phyloP scores from a whole-genome alignment of 2,329 filamentous ascomycete genomes.

The Pestalotiopsis sp. region DNA sequence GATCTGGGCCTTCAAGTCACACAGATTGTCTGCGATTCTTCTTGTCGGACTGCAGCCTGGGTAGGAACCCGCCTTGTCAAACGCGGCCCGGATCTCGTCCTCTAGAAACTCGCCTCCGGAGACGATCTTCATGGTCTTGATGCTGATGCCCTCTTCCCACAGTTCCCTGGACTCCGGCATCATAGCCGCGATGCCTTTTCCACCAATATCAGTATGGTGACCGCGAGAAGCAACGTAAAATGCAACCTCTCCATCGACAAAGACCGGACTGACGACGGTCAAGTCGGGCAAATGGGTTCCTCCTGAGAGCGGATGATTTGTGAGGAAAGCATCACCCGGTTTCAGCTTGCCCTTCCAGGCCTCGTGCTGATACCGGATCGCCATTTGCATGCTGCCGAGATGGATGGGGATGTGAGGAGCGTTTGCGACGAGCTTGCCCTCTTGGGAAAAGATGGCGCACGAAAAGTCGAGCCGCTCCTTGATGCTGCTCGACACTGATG shows the following conservation, averaged over 20 bases:
- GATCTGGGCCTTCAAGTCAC: conserved; percentile 44
- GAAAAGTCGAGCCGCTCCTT: conserved; percentile 81
- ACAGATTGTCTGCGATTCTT: conserved; percentile 41
- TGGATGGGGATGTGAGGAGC: conserved; percentile 76
- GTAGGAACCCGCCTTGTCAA: conserved; percentile 32
- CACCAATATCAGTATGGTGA: conserved; percentile 32
- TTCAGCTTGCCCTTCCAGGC: conserved; percentile 73
- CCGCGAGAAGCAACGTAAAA: conserved; percentile 21
- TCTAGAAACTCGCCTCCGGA: conserved; percentile 36
- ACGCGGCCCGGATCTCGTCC: conserved; percentile 28
- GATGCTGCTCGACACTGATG: conserved; percentile 75
- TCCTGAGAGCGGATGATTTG: conserved; percentile 51
- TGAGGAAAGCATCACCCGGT: conserved; percentile 74
- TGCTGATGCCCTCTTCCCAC: conserved; percentile 44
- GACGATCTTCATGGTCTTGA: conserved; percentile 37
- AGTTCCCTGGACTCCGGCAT: conserved; percentile 40
- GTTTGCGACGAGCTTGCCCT: conserved; percentile 73
- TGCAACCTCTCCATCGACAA: conserved; percentile 16
- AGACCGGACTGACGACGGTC: conserved; percentile 21
- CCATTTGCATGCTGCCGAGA: conserved; percentile 75
- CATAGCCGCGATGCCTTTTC: conserved; percentile 49
- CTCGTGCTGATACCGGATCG: conserved; percentile 66
- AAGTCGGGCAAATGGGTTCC: conserved; percentile 22
- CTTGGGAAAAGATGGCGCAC: conserved; percentile 75
- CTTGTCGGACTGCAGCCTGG: conserved; percentile 37